phyloP scores from a whole-genome alignment of 768 basidiomycete species.

The Leucocoprinus sp. region DNA sequence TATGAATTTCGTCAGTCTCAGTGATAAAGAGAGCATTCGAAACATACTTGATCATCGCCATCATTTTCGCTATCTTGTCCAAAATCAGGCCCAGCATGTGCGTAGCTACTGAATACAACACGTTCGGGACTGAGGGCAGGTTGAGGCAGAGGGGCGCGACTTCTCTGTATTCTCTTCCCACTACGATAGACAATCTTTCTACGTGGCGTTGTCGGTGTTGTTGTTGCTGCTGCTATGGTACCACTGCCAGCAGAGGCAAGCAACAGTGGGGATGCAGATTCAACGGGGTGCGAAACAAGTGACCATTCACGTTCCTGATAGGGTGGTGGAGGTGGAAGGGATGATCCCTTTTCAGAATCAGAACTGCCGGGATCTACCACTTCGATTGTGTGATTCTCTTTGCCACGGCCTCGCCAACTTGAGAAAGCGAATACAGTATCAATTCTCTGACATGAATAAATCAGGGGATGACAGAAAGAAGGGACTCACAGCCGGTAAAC shows the following conservation, averaged over 20 bases:
- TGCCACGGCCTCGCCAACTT: conserved; percentile 78
- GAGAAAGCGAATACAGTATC: not conserved
- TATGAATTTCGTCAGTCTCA: conserved; percentile 20
- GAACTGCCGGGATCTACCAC: conserved; percentile 24
- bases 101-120: conserved; percentile 19
- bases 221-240: too few species aligned
- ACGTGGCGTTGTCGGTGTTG: conserved; percentile 1
- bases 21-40: not conserved
- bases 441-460: conserved; percentile 3
- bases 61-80: conserved; percentile 23
- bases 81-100: conserved; percentile 33
- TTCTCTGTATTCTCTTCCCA: conserved; percentile 9
- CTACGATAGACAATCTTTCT: conserved; percentile 8
- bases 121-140: conserved; percentile 12
- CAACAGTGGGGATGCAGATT: conserved; percentile 23
- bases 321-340: conserved; percentile 49
- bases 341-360: conserved; percentile 18
- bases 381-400: conserved; percentile 23
- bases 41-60: conserved; percentile 32
- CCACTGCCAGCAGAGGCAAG: not conserved
- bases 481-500: conserved; percentile 72
- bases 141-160: conserved; percentile 2
- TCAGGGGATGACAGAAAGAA: not conserved
- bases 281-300: conserved; percentile 23
- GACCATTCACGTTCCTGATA: conserved; percentile 57